These are phyloP conservation scores for Apiotrichum akiyoshidainum DNA, from an alignment of 1,284 basidiomycete genomes.

Conservation along the genomic window DNA sequence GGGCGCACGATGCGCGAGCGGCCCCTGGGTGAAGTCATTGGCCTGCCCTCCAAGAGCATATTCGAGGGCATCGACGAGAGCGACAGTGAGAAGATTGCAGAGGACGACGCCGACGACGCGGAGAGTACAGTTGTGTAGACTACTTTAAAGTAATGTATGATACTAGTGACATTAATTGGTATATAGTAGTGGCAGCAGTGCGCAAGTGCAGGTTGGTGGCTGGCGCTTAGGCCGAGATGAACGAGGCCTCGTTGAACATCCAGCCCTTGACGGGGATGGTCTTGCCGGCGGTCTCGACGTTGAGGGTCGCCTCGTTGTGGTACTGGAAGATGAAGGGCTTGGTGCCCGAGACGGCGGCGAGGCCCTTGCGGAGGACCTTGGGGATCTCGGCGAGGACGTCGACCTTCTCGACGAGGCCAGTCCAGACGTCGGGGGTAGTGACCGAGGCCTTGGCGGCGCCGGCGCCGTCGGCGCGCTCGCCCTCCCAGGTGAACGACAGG, in stretches of 20 bases:
- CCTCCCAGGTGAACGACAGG: conserved; percentile 76
- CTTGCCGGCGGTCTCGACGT: conserved; percentile 58
- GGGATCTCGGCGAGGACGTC: conserved; percentile 96
- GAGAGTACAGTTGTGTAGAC: conserved; percentile 18
- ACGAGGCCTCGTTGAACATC: conserved; percentile 85
- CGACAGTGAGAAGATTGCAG: conserved; percentile 47
- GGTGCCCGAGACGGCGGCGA: conserved; percentile 54
- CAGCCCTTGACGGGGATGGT: conserved; percentile 60
- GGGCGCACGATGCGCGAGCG: conserved; percentile 63
- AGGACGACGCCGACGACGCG: conserved; percentile 34
- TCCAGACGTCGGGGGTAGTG: conserved; percentile 57
- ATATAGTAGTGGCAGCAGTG: too few relatives aligned
- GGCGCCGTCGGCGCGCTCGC: conserved; percentile 56
- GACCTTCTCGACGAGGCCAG: conserved; percentile 89
- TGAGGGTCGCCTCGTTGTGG: conserved; percentile 69
- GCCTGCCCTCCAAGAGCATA: conserved; percentile 68
- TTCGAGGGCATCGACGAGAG: conserved; percentile 65
- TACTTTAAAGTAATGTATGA: not conserved
- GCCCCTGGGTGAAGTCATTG: conserved; percentile 66
- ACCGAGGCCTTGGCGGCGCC: conserved; percentile 58
- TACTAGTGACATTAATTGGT: conserved; percentile 6
- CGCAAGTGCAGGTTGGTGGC: too few relatives aligned
- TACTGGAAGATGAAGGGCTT: conserved; percentile 66
- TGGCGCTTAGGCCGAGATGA: conserved; percentile 60
- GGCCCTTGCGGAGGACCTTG: conserved; percentile 61